Conservation (phyloP, 768 basidiomycete genomes). For the Tricholoma matsutake region DNA sequence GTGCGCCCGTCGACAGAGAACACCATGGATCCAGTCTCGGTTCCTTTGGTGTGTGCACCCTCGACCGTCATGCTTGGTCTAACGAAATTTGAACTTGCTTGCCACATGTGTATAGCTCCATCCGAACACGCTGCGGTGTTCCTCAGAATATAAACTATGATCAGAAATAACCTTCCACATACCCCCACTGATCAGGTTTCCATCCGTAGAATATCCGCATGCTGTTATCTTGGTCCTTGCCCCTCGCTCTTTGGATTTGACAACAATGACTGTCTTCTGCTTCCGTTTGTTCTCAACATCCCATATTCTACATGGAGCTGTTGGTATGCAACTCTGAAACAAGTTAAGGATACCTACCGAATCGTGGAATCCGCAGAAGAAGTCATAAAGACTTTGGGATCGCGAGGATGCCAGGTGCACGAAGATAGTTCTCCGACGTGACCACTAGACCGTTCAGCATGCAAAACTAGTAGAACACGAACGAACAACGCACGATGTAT, state of each 20-base stretch:
- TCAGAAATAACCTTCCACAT: slow-evolving; percentile 15
- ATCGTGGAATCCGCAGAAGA: slow-evolving; percentile 95
- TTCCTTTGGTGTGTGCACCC: slow-evolving; percentile 81
- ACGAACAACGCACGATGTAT: slow-evolving; percentile 75
- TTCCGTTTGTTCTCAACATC: slow-evolving; percentile 89
- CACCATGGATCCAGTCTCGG: slow-evolving; percentile 81
- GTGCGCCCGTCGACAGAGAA: slow-evolving; percentile 89
- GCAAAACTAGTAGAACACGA: slow-evolving; percentile 7
- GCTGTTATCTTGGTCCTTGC: slow-evolving; percentile 87
- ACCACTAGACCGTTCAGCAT: slow-evolving; percentile 50
- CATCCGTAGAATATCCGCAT: slow-evolving; percentile 88
- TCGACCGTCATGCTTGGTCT: slow-evolving; percentile 85
- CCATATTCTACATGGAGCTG: slow-evolving; percentile 71
- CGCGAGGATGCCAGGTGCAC: slow-evolving; percentile 93
- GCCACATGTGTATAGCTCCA: slow-evolving; percentile 93
- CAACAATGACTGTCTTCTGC: slow-evolving; percentile 94
- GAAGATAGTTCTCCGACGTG: slow-evolving; percentile 90
- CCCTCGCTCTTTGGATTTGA: slow-evolving; percentile 94
- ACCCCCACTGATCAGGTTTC: slow-evolving; percentile 89
- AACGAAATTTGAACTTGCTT: slow-evolving; percentile 88
- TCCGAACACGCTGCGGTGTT: slow-evolving; percentile 75
- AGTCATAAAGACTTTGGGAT: slow-evolving; percentile 82
- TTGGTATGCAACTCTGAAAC: neutral
- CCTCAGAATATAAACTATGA: neutral
- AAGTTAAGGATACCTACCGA: slow-evolving; percentile 46